Evolutionary conservation across 108 stramenopile species (phyloP), one percentile per base, ranked within the genome.

Genomic region (Cyclotella distinguenda): DNA sequence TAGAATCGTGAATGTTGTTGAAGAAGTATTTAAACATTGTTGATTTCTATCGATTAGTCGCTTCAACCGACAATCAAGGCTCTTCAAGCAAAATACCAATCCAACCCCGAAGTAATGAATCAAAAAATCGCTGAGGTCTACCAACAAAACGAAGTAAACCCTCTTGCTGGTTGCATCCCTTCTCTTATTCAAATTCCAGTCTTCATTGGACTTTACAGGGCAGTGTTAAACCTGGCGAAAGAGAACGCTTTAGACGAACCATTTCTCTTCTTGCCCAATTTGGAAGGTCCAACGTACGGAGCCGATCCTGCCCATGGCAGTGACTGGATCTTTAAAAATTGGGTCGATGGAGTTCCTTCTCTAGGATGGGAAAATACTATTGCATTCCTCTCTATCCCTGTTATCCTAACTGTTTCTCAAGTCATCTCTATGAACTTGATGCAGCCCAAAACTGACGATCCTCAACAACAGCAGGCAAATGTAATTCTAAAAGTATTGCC

Each of bases 231-330:
- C 47, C 67, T 98, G 39, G 94, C 96, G 26, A 86, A 90, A 69
- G 87, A 91, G 5, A 87, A 97, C 68, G 76, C 63, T 54, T 74
- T 98, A 38, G 88, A 94, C 50, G 96, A 98, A 72, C 85, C 96
- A 8, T 98, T 98, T 75, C 74, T 97, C 38, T 98, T 89, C 84
- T 69, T 98, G 40, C 96, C 98, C 48, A 97, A 87, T 60, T 82
- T 98, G 36, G 93, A 97, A 66, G 98, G 98, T 50, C 98, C 98
- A 21, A 88, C 87, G 0, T 98, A 96, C 67, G 97, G 91, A 56
- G 93, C 95, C 32, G 92, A 95, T 57, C 94, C 95, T 6, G 82
- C 88, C 31, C 86, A 95, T 43, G 93, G 87, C n/a, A 71, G 82
- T 18, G 86, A 90, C 38, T 98, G 96, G 95, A 56, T 96, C 25